Evolutionary conservation across 805 yeast species (phyloP).

Genomic region (Ogataea pini): DNA sequence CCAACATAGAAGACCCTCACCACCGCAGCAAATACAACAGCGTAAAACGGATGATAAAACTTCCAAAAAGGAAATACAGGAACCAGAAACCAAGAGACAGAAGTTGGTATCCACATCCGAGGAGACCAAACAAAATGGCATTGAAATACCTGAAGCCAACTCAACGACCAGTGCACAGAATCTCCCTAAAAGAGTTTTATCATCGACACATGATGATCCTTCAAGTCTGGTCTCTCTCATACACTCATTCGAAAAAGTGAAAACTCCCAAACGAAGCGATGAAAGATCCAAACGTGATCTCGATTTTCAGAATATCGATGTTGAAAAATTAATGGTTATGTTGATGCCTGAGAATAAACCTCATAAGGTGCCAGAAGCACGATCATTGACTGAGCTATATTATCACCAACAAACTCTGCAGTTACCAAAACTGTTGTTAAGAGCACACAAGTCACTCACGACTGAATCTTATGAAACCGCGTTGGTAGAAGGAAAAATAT

Average conservation of each 20-base stretch:
- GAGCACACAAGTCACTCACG: slow-evolving; percentile 82
- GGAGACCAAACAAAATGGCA: not conserved
- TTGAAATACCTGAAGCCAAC: slow-evolving; percentile 2
- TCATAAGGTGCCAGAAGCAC: slow-evolving; percentile 53
- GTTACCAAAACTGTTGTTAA: slow-evolving; percentile 72
- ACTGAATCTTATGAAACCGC: slow-evolving; percentile 86
- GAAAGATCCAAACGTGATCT: slow-evolving; percentile 34
- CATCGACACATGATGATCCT: slow-evolving; percentile 24
- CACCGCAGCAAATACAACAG: slow-evolving; percentile 25
- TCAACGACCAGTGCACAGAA: not conserved
- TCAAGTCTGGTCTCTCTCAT: slow-evolving; percentile 34
- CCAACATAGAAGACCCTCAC: slow-evolving; percentile 31
- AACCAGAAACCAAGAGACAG: slow-evolving; percentile 18
- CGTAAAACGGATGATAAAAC: slow-evolving; percentile 10
- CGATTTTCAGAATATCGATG: slow-evolving; percentile 41
- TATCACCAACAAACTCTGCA: slow-evolving; percentile 89
- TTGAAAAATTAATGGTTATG: slow-evolving; percentile 45
- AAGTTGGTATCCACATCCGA: slow-evolving; percentile 9
- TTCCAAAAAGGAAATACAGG: slow-evolving; percentile 9
- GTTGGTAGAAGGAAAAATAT: slow-evolving; percentile 84
- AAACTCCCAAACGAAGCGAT: slow-evolving; percentile 30
- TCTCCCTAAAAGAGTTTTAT: slow-evolving; percentile 19
- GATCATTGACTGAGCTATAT: slow-evolving; percentile 81
- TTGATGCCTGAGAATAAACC: slow-evolving; percentile 54
- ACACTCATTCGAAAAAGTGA: slow-evolving; percentile 26